Evolutionary conservation across 176 grass and related monocot genomes (phyloP), one percentile per base, ranked within the genome.

Genomic region (Cenchrus purpureus): DNA sequence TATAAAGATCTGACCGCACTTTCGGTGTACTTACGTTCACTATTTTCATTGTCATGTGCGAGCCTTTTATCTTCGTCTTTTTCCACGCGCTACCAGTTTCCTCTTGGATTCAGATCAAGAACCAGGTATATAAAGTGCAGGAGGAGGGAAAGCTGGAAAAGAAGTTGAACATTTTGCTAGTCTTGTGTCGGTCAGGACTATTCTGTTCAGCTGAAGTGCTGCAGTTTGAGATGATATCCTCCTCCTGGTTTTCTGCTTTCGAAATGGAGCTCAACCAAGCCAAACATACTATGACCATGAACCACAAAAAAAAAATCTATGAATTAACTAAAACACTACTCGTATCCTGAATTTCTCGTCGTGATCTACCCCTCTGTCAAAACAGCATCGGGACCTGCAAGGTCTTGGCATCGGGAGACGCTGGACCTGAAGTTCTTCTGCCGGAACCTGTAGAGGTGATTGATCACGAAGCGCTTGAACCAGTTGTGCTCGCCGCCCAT

Each of bases 381-480:
- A 80, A 34, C 46, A n/a, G 46, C 17, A n/a, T 51, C 2, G 46
- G 16, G 20, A 86, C 83, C 52, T 92, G 86, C 45, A 92, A 15
- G 5, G 87, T 83, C 68, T 92, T 92, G 22, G 72, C 61, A 92
- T 45, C 2, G 63, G 5, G 86, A 83, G 5, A 91, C 65, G 31
- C 74, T 66, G 0, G 89, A 91, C 50, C 78, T 88, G 71, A 88
- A 91, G 56, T 85, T 91, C 49, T 88, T 91, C 82, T 88, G 85
- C 85, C 88, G 67, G 77, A 91, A 88, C 56, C 82, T 87, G 66
- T 88, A 88, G 11, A 91, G 12, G 55, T 66, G 15, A 8, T 85
- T 70, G 54, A 85, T 56, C 14, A 88, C 37, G 31, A 91, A 78
- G 0, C 72, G 70, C 59, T 71, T 53, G 55, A 85, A 46, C 77